Base-by-base conservation (phyloP, 306 rosid species). In the Pyrus pyrifolia region DNA sequence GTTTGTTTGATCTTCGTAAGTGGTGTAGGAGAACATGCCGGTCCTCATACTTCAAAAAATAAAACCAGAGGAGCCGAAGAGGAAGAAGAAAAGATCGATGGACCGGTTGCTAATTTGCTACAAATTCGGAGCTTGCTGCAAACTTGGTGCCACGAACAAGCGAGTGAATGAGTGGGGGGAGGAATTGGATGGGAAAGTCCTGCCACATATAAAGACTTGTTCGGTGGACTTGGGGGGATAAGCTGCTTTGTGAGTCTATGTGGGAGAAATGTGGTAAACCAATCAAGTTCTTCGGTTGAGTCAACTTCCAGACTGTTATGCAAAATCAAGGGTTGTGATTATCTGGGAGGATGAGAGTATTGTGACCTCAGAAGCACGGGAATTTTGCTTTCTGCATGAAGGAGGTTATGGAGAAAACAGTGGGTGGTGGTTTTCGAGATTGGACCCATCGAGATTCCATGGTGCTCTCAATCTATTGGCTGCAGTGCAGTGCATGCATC, bases 1-100 rank as follows among this genome's bases (percentile, higher is more conserved):
- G 14, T 58, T 84, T 75, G 69, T 64, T 73, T 74, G 72, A 59
- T 87, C 88, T 78, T 87, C 91, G 33, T 42, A 67, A 33, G 81
- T 88, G 62, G 79, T 83, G 81, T 65, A 83, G 45, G 86, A 86
- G n/a, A 90, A 85, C 81, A 89, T 83, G 76, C 77, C 82, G 0
- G 87, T 85, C 81, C 84, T 83, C 90, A 79, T 83, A 72, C 31
- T 67, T 83, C 11, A 70, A 11, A 14, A 58, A 19, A 2, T 42
- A 18, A 25, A 74, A 72, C 49, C 13, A 73, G 46, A 66, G 76
- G 68, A 13, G 23, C 21, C 29, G 55, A 13, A 3, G 70, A 29
- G 6, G 55, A 72, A 53, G 8, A 51, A 51, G 55, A 51, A 51
- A 51, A 51, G 29, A 13, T 11, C 15, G 38, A 12, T 15, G 38